A percentile compares a stretch with the other conserved stretches of the same genome.
Conservation (phyloP, 768 basidiomycete genomes). For the Paxillus ammoniavirescens region DNA sequence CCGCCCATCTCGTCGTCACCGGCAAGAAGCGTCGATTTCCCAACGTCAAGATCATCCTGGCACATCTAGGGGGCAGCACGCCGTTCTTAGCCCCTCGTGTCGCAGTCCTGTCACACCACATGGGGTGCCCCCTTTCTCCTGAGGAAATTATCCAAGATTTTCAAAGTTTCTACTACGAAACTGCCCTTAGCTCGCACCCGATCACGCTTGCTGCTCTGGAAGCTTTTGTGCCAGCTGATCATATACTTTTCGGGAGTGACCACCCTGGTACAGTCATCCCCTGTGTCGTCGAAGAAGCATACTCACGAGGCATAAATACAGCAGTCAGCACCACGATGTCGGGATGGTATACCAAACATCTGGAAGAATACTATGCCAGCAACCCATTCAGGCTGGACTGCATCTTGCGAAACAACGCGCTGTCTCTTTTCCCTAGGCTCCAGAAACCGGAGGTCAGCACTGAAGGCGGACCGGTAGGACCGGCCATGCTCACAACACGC, state of each 20-base stretch:
- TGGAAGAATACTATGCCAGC: conserved; percentile 46
- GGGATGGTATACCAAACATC: conserved; percentile 58
- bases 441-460: not conserved
- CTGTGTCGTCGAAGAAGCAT: not conserved
- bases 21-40: conserved; percentile 64
- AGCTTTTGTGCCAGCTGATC: conserved; percentile 47
- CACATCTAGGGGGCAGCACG: conserved; percentile 73
- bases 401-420: conserved; percentile 50
- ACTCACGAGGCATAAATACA: conserved; percentile 23
- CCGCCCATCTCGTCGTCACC: conserved; percentile 72
- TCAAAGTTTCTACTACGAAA: conserved; percentile 71
- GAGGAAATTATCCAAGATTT: conserved; percentile 72
- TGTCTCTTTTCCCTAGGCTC: conserved; percentile 49
- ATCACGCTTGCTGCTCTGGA: conserved; percentile 51
- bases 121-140: conserved; percentile 64
- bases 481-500: conserved; percentile 5
- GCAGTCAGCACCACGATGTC: conserved; percentile 58
- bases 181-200: conserved; percentile 60
- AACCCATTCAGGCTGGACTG: conserved; percentile 39
- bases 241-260: conserved; percentile 70
- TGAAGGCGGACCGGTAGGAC: not conserved
- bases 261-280: conserved; percentile 57
- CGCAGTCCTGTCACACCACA: conserved; percentile 62
- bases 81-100: conserved; percentile 67
- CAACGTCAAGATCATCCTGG: conserved; percentile 62